Conservation (phyloP, 1,284 basidiomycete genomes). For the Pseudozyma sp. region DNA sequence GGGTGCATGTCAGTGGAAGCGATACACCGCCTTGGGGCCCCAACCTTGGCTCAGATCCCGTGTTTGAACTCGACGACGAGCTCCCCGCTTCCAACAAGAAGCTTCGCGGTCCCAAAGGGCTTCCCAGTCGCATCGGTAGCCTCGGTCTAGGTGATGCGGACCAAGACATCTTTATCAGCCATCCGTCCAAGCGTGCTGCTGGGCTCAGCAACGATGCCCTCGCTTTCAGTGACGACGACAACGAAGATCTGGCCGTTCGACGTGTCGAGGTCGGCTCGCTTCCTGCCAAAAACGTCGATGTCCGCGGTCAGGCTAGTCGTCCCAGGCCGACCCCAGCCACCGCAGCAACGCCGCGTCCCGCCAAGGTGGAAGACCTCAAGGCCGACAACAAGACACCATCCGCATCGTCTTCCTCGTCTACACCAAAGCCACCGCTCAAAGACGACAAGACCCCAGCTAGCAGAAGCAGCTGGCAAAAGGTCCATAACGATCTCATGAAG, state of each 20-base stretch:
- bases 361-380: slow-evolving; percentile 24
- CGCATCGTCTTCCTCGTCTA: slow-evolving; percentile 7
- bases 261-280: slow-evolving; percentile 44
- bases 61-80: slow-evolving; percentile 47
- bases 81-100: slow-evolving; percentile 49
- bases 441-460: slow-evolving; percentile 24
- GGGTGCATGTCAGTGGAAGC: slow-evolving; percentile 60
- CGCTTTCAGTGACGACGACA: slow-evolving; percentile 50
- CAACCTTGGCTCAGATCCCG: slow-evolving; percentile 44
- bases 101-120: slow-evolving; percentile 34
- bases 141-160: slow-evolving; percentile 42
- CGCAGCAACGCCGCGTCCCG: slow-evolving; percentile 14
- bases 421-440: slow-evolving; percentile 17
- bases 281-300: slow-evolving; percentile 30
- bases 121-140: slow-evolving; percentile 46
- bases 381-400: slow-evolving; percentile 31
- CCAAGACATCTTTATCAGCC: slow-evolving; percentile 38
- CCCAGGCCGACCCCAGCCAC: slow-evolving; percentile 26
- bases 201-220: slow-evolving; percentile 54
- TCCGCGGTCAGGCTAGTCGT: slow-evolving; percentile 27
- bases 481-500: slow-evolving; percentile 51
- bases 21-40: slow-evolving; percentile 63
- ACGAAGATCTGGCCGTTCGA: slow-evolving; percentile 46
- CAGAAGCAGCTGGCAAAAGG: slow-evolving; percentile 51
- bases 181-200: slow-evolving; percentile 42